These are phyloP conservation scores for Sporothrix variecibatus DNA, from an alignment of 2,329 filamentous ascomycete genomes.

Conservation along the genomic window DNA sequence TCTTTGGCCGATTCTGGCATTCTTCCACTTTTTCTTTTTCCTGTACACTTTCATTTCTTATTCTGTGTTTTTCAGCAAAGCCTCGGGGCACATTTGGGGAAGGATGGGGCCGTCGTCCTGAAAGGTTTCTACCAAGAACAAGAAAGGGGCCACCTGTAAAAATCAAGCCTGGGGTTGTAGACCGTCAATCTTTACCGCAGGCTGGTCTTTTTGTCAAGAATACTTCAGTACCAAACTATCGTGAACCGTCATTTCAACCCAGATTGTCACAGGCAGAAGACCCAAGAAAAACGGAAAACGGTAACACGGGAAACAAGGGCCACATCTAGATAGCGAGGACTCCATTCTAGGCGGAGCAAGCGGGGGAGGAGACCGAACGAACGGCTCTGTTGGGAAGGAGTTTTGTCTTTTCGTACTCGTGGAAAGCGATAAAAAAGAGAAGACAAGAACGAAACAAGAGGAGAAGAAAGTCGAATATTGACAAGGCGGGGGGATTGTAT, in stretches of 20 bases:
- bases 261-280: constrained; percentile 8
- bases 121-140: neutral
- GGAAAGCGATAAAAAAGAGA: neutral
- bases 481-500: neutral
- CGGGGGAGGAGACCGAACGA: neutral
- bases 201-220: neutral
- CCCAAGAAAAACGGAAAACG: neutral
- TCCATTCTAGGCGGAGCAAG: constrained; percentile 14
- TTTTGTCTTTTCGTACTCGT: neutral
- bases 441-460: neutral
- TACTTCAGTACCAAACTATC: neutral
- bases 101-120: neutral
- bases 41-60: neutral
- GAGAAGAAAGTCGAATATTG: neutral
- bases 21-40: neutral
- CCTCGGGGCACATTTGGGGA: neutral
- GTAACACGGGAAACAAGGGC: neutral
- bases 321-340: neutral
- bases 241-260: neutral
- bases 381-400: neutral
- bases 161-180: neutral
- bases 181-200: neutral
- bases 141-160: neutral
- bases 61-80: neutral
- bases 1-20: neutral